Conservation (phyloP, 2,329 filamentous ascomycete genomes). For the Trichoderma oligosporum region DNA sequence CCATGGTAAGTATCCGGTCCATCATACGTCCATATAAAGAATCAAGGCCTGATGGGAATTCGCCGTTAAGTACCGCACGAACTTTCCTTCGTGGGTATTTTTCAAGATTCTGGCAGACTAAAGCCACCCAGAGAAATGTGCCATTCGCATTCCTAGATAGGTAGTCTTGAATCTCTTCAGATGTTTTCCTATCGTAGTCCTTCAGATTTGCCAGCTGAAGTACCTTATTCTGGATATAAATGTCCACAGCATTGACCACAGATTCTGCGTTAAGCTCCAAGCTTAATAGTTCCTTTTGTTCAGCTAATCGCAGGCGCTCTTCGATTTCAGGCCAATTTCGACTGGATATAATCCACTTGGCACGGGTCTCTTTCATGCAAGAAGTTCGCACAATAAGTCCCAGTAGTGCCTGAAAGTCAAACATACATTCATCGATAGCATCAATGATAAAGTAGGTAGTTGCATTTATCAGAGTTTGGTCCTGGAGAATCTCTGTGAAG, state of each 20-base stretch:
- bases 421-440: slow-evolving; percentile 41
- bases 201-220: slow-evolving; percentile 25
- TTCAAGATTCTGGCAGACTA: slow-evolving; percentile 24
- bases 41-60: slow-evolving; percentile 35
- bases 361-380: not conserved
- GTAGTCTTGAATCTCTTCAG: slow-evolving; percentile 15
- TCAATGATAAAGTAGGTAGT: slow-evolving; percentile 38
- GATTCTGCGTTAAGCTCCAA: slow-evolving; percentile 37
- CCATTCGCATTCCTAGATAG: slow-evolving; percentile 33
- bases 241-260: slow-evolving; percentile 35
- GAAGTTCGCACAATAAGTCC: slow-evolving; percentile 29
- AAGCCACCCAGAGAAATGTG: slow-evolving; percentile 32
- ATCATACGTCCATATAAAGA: slow-evolving; percentile 40
- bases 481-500: slow-evolving; percentile 38
- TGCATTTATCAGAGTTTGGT: slow-evolving; percentile 28
- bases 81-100: slow-evolving; percentile 22
- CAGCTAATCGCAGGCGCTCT: slow-evolving; percentile 25
- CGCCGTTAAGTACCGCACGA: slow-evolving; percentile 20
- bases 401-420: slow-evolving; percentile 36
- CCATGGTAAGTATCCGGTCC: slow-evolving; percentile 27
- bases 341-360: slow-evolving; percentile 45
- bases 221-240: slow-evolving; percentile 38
- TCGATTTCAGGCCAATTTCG: slow-evolving; percentile 41
- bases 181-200: slow-evolving; percentile 17
- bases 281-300: slow-evolving; percentile 26